Evolutionary conservation across 2,329 filamentous ascomycete species (phyloP), one percentile per base, ranked within the genome.

Genomic region (Dothistroma septosporum): DNA sequence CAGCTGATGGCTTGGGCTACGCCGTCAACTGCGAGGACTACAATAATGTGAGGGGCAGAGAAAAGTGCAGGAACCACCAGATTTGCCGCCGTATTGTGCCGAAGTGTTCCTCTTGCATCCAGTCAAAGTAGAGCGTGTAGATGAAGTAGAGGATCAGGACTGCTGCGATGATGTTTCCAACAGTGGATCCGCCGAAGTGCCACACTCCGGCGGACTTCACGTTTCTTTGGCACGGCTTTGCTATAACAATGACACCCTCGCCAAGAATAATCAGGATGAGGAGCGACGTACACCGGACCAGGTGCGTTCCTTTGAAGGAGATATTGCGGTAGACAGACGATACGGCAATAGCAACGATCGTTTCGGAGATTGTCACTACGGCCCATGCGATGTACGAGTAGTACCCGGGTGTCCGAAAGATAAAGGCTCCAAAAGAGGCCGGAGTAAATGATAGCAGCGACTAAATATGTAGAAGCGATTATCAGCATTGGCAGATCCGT

Each of bases 311-410:
- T 54, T 75, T 74, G 69, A 76, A 75, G 44, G 66, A 71, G 60
- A 76, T 69, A 35, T 71, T 68, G 19, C 72, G 67, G 68, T 69
- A 74, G 22, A 71, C 44, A 53, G 66, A 71, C 1, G 70, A 73
- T 9, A 75, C 67, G 1, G 55, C 61, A 2, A 73, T 72, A 1
- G 69, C 73, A 35, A 74, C 56, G 4, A 72, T 28, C 3, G 72
- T 73, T 55, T 76, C 74, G 1, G 59, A 53, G 2, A 74, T 61
- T 1, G 70, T 70, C 53, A 75, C 68, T 19, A 82, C 69, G 66
- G 86, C 87, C 55, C 55, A 84, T 44, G 77, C 74, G 55, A 76
- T 75, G 73, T 80, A 81, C 3, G 79, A 71, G 33, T 61, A 53
- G 59, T 74, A 71, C 16, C 1, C 61, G 56, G 16, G 60, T 32